phyloP scores from a whole-genome alignment of 2,329 filamentous ascomycete genomes.

The Trichoderma koningiopsis region DNA sequence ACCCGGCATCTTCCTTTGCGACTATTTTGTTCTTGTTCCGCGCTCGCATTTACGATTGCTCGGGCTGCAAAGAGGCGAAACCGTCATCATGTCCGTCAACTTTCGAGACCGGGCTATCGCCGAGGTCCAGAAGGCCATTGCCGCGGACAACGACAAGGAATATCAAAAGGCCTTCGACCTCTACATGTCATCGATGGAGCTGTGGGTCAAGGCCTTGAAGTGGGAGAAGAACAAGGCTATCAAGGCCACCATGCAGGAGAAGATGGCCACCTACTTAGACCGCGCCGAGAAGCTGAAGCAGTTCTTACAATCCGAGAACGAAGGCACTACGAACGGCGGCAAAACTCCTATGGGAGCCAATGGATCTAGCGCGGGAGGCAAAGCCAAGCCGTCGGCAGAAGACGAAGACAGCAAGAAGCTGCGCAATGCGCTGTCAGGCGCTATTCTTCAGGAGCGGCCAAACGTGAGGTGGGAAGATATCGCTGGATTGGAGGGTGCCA shows the following conservation, averaged over 20 bases:
- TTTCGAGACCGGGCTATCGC: conserved; percentile 97
- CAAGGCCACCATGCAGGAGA: conserved; percentile 95
- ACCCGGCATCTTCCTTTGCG: not conserved
- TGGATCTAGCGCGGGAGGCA: conserved; percentile 66
- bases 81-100: conserved; percentile 81
- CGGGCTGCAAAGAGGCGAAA: conserved; percentile 14
- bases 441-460: conserved; percentile 91
- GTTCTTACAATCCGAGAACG: conserved; percentile 76
- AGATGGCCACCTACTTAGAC: conserved; percentile 97
- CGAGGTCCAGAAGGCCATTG: conserved; percentile 95
- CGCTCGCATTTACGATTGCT: not conserved
- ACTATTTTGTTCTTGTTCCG: conserved; percentile 8
- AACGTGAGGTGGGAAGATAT: conserved; percentile 99
- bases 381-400: conserved; percentile 64
- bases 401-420: conserved; percentile 97
- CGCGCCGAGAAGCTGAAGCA: conserved; percentile 96
- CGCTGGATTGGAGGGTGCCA: conserved; percentile 88
- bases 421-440: conserved; percentile 83
- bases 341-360: conserved; percentile 68
- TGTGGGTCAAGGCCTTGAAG: conserved; percentile 98
- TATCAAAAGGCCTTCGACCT: conserved; percentile 96
- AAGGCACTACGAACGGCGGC: conserved; percentile 68
- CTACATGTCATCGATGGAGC: conserved; percentile 93
- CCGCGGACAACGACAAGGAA: conserved; percentile 90
- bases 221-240: conserved; percentile 99